Base-by-base conservation (phyloP, 306 rosid genomes). In the Trichosanthes cucumerina region DNA sequence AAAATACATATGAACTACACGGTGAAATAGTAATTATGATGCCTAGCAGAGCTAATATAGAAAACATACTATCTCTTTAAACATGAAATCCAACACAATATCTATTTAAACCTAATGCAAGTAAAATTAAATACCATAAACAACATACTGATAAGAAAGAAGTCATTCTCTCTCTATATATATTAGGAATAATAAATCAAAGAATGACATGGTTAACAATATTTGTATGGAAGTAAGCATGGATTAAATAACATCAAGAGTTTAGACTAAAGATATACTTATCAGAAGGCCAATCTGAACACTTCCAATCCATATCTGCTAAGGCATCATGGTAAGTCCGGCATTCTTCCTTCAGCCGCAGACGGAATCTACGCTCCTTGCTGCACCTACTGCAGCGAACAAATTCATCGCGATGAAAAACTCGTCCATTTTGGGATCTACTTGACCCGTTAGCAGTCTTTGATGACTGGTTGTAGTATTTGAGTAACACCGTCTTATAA, bases 321-420 rank as follows among this genome's bases (percentile, higher is more conserved):
- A 90, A 79, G 81, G 94, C 93, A 85, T 93, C 98, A 81, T 93
- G 98, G 85, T 93, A 89, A 81, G 88, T 19, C 53, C 89, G 91
- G 53, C 97, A 93, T 82, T 93, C 97, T 86, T 93, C 98, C 82
- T 88, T 91, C 39, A 91, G 84, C 80, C 98, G 89, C 83, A 93
- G 87, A 31, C 96, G 97, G 80, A 93, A 93, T 85, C 98, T 90
- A 43, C 97, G 92, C 64, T 91, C 97, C 88, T 93, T 92, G 83
- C 82, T 85, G 89, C 98, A 94, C 50, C 72, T 84, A 28, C 88
- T 82, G 78, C 98, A 94, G 52, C 89, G 87, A 66, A 90, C 80
- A 81, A 94, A 94, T 86, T 94, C 97, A 84, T 94, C 98, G 11
- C 89, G 98, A 79, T 94, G 98, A 80, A 91, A 85, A 73, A 80